Evolutionary conservation across 106 monocot genomes (phyloP).

Genomic region (Allium sativum): DNA sequence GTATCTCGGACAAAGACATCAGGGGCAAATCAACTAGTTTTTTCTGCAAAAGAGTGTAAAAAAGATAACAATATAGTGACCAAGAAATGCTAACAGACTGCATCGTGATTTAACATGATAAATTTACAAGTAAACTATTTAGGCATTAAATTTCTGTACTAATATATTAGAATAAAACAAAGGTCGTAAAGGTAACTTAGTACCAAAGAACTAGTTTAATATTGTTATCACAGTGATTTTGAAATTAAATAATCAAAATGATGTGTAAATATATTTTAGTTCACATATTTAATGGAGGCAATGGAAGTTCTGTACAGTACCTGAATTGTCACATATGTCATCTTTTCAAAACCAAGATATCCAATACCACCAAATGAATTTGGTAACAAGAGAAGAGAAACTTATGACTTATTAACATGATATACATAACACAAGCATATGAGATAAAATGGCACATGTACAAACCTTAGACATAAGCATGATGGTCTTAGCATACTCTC

Average conservation of each 20-base stretch:
- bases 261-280: not conserved
- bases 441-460: not conserved
- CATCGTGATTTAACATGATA: too few species aligned
- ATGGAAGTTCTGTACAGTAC: slow-evolving; percentile 17
- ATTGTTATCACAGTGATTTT: too few species aligned
- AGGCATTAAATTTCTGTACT: too few species aligned
- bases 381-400: slow-evolving; percentile 12
- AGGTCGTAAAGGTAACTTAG: too few species aligned
- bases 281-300: not conserved
- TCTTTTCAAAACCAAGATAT: slow-evolving; percentile 88
- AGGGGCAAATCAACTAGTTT: slow-evolving; percentile 63
- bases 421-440: too few species aligned
- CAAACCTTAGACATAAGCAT: slow-evolving; percentile 40
- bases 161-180: too few species aligned
- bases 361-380: slow-evolving; percentile 69
- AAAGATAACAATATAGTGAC: not conserved
- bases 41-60: slow-evolving; percentile 26
- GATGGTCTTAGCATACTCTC: slow-evolving; percentile 28
- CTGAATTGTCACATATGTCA: slow-evolving; percentile 92
- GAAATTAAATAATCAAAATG: too few species aligned
- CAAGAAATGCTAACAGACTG: not conserved
- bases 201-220: too few species aligned
- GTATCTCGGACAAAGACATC: slow-evolving; percentile 56
- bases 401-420: too few species aligned
- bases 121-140: too few species aligned